Base-by-base conservation (phyloP, 768 basidiomycete species). In the Mycena amicta region DNA sequence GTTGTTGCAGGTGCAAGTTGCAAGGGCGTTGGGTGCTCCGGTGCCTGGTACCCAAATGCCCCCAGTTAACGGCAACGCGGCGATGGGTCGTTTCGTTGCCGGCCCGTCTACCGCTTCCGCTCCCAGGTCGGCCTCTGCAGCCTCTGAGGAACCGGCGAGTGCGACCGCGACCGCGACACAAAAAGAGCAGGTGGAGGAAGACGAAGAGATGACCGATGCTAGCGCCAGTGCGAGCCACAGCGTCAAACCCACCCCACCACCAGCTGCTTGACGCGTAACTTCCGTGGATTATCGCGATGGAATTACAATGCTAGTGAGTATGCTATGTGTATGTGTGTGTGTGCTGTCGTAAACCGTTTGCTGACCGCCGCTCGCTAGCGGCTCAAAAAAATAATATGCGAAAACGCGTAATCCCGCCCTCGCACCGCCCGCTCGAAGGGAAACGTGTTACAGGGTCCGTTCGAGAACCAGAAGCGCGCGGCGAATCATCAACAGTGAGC, bases 1-100 rank as follows among this genome's bases (percentile, higher is more conserved):
- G 37, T 74, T 83, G 41, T 72, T 89, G 45, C 85, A 86, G 65
- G 72, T 75, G 23, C 78, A 83, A 67, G 87, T 89, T 49, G 79
- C 84, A 22, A 77, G 74, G 49, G 82, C 81, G 8, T 71, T 88
- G 29, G 85, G 85, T 5, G 52, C 71, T 23, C 64, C 70, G 15
- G 46, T 68, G n/a, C 67, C 72, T 23, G 33, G 33, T 8, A 37
- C 33, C 33, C n/a, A n/a, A n/a, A n/a, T n/a, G n/a, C 11, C 33
- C 33, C 11, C 33, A 37, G 33, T 37, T 18, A 37, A 37, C 33
- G 33, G 33, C 11, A 37, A 8, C 11, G 33, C 11, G 18, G 33
- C 33, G 33, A n/a, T n/a, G n/a, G 33, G 33, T 18, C 33, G 33
- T 37, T 37, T 37, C 11, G 33, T 37, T 37, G 8, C 33, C 18